Evolutionary conservation across 2,329 filamentous ascomycete genomes (phyloP).

Genomic region (Cladophialophora bantiana): DNA sequence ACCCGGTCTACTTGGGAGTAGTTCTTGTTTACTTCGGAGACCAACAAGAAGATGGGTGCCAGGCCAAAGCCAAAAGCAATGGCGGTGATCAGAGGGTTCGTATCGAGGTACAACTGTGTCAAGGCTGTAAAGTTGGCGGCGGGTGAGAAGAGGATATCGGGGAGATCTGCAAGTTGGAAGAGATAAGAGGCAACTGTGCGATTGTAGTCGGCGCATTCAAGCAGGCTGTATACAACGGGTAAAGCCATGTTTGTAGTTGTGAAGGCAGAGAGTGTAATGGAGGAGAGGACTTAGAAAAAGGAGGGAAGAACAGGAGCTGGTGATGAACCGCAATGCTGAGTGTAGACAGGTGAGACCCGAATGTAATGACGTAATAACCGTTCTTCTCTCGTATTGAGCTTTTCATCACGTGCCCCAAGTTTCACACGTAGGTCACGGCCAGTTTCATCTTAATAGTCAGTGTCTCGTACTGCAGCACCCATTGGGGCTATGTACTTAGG

Average conservation of each 20-base stretch:
- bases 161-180: slow-evolving; percentile 72
- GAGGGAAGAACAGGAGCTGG: background rate
- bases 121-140: slow-evolving; percentile 68
- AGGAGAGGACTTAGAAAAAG: slow-evolving; percentile 32
- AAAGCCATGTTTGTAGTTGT: slow-evolving; percentile 64
- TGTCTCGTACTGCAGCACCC: too few relatives aligned
- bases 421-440: too few relatives aligned
- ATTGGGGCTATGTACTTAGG: too few relatives aligned
- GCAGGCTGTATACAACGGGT: slow-evolving; percentile 71
- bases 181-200: slow-evolving; percentile 78
- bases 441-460: too few relatives aligned
- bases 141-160: slow-evolving; percentile 67
- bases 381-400: background rate
- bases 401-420: too few relatives aligned
- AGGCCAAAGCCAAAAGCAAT: slow-evolving; percentile 75
- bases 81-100: slow-evolving; percentile 82
- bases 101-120: slow-evolving; percentile 76
- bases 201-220: slow-evolving; percentile 78
- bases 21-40: slow-evolving; percentile 87
- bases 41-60: slow-evolving; percentile 73
- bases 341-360: background rate
- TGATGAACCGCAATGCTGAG: background rate
- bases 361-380: slow-evolving; percentile 1
- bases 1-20: slow-evolving; percentile 95
- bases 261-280: background rate